Base-by-base conservation (phyloP, 140 eudicot species). In the Anethum foeniculum region DNA sequence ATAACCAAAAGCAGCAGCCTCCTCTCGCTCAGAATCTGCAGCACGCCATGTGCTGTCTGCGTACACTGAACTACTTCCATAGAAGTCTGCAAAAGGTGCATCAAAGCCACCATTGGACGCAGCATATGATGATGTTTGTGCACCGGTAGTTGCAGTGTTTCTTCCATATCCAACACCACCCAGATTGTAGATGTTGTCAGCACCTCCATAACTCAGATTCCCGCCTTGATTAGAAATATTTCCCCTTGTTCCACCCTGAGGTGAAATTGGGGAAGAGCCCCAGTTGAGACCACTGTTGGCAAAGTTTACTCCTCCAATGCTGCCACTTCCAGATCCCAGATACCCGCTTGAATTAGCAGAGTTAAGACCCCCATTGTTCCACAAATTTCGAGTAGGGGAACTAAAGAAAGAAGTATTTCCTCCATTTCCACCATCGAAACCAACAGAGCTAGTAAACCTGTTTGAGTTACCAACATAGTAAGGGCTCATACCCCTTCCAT, bases 31-130 rank as follows among this genome's bases (percentile, higher is more conserved):
- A 5, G 84, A 81, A 81, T 79, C 85, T 76, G 79, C 84, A n/a
- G 93, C 79, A 79, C 87, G 86, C 96, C 96, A 90, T 15, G 91
- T 88, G 32, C 86, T 84, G 65, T 88, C 96, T 14, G 88, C 89
- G 78, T 90, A 90, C 7, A 83, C 89, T 5, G 89, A 82, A 62
- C 84, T 71, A 38, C 89, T 84, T 60, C 88, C 83, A 80, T 90
- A 88, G 60, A 90, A 81, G 78, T 90, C 93, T 13, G 89, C 84
- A 82, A 90, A 81, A 39, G 93, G 80, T 38, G 85, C 93, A 52
- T 88, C 96, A 80, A 82, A 88, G 7, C 89, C 85, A 27, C 88
- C 96, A 76, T 83, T 86, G 51, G 83, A 80, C 71, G 81, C 80
- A n/a, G 69, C 82, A 72, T 83, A 85, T 21, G 89, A 85, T 76